phyloP scores from a whole-genome alignment of 2,329 filamentous ascomycete species.

The Fusarium sp. region DNA sequence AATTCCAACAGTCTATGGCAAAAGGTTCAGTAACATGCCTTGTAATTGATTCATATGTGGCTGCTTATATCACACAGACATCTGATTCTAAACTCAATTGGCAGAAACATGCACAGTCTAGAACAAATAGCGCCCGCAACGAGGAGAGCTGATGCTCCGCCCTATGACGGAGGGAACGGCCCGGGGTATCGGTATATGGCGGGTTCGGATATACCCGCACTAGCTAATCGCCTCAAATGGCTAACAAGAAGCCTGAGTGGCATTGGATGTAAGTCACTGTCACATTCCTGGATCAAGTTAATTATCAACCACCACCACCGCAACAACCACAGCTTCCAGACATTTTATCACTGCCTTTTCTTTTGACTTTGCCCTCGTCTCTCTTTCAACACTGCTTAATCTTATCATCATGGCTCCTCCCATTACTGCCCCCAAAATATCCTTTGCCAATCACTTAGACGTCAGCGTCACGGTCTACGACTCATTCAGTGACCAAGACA shows the following conservation, averaged over 20 bases:
- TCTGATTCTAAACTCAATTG: neutral
- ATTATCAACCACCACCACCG: neutral
- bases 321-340: fast-evolving
- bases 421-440: neutral
- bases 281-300: neutral
- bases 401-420: neutral
- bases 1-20: neutral
- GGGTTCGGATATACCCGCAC: neutral
- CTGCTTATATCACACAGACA: neutral
- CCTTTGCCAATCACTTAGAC: neutral
- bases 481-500: neutral
- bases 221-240: neutral
- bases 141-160: neutral
- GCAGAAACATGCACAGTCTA: neutral
- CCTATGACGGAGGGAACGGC: neutral
- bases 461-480: neutral
- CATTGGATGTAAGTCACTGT: neutral
- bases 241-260: neutral
- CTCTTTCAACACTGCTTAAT: neutral
- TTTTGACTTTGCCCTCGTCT: no score
- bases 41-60: neutral
- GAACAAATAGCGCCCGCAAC: neutral
- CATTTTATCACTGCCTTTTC: fast-evolving
- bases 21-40: neutral
- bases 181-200: neutral